phyloP scores from a whole-genome alignment of 2,329 filamentous ascomycete species.

The Thyridium curvatum region DNA sequence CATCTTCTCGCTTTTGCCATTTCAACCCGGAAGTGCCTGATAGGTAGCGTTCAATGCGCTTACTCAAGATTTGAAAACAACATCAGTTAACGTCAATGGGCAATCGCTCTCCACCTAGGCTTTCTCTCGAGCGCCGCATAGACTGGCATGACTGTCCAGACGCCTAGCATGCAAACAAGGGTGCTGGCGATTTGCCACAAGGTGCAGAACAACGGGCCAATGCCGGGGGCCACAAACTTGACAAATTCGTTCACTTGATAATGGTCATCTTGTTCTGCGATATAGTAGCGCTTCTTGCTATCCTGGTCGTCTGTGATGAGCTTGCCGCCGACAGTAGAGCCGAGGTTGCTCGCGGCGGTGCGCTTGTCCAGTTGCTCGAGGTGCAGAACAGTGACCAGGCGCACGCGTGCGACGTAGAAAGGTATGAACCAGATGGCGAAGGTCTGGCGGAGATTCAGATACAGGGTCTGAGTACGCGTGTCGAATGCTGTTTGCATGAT shows the following conservation, averaged over 20 bases:
- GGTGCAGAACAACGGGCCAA: conserved; percentile 45
- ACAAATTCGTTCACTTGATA: conserved; percentile 74
- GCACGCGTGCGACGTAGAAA: conserved; percentile 62
- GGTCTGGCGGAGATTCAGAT: conserved; percentile 65
- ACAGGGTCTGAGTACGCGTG: conserved; percentile 58
- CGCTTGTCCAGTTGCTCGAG: conserved; percentile 38
- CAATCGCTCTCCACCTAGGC: too few species aligned
- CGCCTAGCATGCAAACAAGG: conserved; percentile 55
- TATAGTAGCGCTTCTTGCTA: conserved; percentile 49
- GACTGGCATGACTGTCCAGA: conserved; percentile 13
- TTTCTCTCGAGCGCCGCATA: too few species aligned
- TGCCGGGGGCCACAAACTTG: conserved; percentile 60
- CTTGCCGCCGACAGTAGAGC: conserved; percentile 14
- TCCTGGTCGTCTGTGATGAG: conserved; percentile 20
- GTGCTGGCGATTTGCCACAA: conserved; percentile 48
- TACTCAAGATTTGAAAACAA: too few species aligned
- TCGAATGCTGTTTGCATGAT: conserved; percentile 55
- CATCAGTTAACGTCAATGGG: too few species aligned
- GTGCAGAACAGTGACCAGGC: conserved; percentile 61
- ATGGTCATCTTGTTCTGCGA: conserved; percentile 70
- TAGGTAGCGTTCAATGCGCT: too few species aligned
- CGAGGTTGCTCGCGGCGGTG: conserved; percentile 7
- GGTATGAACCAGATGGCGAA: conserved; percentile 76
- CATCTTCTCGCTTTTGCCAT: too few species aligned
- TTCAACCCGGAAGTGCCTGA: too few species aligned